Percentiles rank a stretch among this genome's conserved stretches.
phyloP scores from a whole-genome alignment of 2,329 filamentous ascomycete genomes.

The Colletotrichum tropicicola region DNA sequence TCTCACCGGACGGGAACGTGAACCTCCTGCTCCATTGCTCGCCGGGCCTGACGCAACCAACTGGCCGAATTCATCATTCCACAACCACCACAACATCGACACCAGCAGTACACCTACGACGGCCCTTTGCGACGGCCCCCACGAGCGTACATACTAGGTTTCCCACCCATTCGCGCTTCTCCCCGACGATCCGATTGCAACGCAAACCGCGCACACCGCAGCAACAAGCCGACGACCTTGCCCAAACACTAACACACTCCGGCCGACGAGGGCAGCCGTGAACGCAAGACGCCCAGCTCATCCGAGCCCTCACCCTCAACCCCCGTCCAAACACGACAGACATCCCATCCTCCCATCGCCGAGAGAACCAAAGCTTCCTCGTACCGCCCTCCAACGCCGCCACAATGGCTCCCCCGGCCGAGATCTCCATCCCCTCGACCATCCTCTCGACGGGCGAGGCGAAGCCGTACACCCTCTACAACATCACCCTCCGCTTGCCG shows the following conservation, averaged over 20 bases:
- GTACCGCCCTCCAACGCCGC: neutral
- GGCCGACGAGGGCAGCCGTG: neutral
- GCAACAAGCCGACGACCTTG: neutral
- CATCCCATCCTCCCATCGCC: neutral
- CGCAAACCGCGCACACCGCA: neutral
- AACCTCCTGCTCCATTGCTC: neutral
- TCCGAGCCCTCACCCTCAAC: neutral
- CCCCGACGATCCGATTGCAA: neutral
- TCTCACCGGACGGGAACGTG: neutral
- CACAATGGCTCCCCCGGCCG: slow-evolving; percentile 69
- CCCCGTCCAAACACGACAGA: slow-evolving; percentile 12
- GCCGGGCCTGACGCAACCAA: slow-evolving; percentile 10
- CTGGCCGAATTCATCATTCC: slow-evolving; percentile 10
- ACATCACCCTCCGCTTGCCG: slow-evolving; percentile 79
- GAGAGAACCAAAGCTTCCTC: neutral
- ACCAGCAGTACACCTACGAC: no score
- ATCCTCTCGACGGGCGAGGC: slow-evolving; percentile 62
- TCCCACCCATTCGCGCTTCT: neutral
- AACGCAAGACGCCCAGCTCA: neutral
- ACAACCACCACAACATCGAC: neutral
- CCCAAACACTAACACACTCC: slow-evolving; percentile 6
- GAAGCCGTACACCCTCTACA: slow-evolving; percentile 81
- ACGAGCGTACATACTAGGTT: no score
- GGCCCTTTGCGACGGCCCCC: no score
- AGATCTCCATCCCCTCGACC: slow-evolving; percentile 75